Base-by-base conservation (phyloP, 805 yeast genomes). In the Cyberlindnera mycetangii region DNA sequence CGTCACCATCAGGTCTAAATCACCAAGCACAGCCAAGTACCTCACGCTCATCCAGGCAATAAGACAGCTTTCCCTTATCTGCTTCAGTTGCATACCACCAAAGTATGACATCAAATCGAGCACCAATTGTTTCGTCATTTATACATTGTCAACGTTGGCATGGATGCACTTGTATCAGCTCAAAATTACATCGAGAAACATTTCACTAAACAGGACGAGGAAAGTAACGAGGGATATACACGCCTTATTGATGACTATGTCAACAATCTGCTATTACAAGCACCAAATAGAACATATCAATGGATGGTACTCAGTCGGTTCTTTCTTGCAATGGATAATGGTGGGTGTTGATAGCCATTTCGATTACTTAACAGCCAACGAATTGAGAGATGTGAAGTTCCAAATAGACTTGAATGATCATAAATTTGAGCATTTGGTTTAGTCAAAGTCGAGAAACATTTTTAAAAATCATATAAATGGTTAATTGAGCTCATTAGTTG, bases 301-400 rank as follows among this genome's bases (percentile, higher is more conserved):
- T 11, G 40, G 45, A 2, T 45, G 49, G 49, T 45, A 41, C 24
- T 45, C 49, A 14, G 3, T 41, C 6, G 49, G 45, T 3, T 27
- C 49, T 4, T 19, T 41, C 4, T 7, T 45, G 8, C 49, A 45
- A 30, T 45, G 49, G 49, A 5, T 12, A 6, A 9, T 41, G 32
- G 27, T 45, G 7, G 45, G 31, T 4, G 14, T 38, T 8, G 49
- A 45, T 15, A 28, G 19, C 14, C 38, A 41, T 19, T 45, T 45
- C 22, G 49, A 41, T 11, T 20, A 41, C 17, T 16, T 22, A 15
- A 14, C 32, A 7, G 5, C 32, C 2, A 11, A 32, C 11, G 49
- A 45, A 30, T 7, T 41, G 42, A 33, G 42, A 24, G 45, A 38
- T 28, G 32, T 41, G 6, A 21, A 27, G 11, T 22, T 45, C 3